These are phyloP conservation scores for Ceratocystis alfenasii DNA, from an alignment of 2,329 filamentous ascomycete species.

Conservation along the genomic window DNA sequence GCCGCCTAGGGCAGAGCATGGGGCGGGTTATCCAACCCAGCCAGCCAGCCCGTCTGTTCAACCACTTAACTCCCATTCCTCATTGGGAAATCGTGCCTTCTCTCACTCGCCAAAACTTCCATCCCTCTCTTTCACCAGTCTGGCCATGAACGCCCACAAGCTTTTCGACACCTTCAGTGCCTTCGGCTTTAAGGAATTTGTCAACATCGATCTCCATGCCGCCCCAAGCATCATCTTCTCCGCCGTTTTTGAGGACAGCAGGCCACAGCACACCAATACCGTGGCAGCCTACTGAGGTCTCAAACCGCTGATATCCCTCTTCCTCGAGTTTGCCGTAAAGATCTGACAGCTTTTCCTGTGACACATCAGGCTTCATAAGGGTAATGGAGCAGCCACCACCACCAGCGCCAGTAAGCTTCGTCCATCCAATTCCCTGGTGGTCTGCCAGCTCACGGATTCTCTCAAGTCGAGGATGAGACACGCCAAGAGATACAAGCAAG, in stretches of 20 bases:
- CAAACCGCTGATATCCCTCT: conserved; percentile 72
- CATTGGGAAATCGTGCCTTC: conserved; percentile 18
- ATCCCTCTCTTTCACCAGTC: conserved; percentile 59
- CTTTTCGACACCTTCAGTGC: conserved; percentile 72
- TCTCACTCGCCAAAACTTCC: conserved; percentile 71
- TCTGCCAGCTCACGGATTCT: conserved; percentile 85
- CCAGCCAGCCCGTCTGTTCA: neutral
- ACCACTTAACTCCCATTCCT: neutral
- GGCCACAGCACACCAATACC: conserved; percentile 92
- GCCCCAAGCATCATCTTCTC: conserved; percentile 63
- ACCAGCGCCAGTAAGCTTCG: conserved; percentile 89
- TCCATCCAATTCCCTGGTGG: conserved; percentile 83
- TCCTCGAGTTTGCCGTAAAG: conserved; percentile 54
- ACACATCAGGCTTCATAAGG: conserved; percentile 57
- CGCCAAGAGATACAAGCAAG: conserved; percentile 76
- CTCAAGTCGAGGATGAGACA: conserved; percentile 88
- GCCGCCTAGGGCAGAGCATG: neutral
- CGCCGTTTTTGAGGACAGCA: conserved; percentile 74
- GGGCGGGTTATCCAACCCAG: neutral
- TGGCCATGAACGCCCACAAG: conserved; percentile 69
- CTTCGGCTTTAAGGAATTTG: conserved; percentile 66
- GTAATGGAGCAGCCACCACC: conserved; percentile 95
- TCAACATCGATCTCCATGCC: conserved; percentile 91
- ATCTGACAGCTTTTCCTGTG: conserved; percentile 43
- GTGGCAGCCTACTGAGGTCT: conserved; percentile 82